A percentile compares a stretch with the other conserved stretches of the same genome.
Evolutionary conservation across 164 flowering plant genomes (phyloP).

Genomic region (Tinospora cordifolia): DNA sequence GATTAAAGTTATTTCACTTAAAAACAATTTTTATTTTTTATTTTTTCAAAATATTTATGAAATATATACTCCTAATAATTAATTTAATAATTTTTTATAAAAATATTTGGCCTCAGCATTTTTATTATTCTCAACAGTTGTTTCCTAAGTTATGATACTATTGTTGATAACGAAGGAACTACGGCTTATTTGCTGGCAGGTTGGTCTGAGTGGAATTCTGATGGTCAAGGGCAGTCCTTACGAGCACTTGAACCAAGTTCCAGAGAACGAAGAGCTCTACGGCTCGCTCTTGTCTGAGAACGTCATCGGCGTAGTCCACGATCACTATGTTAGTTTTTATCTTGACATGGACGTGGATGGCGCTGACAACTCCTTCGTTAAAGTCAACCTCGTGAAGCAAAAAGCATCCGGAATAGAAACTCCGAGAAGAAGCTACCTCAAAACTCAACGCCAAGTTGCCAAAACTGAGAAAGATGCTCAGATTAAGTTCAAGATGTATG

Average conservation of each 20-base stretch:
- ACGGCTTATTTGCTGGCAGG: slow-evolving; percentile 31
- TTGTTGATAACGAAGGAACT: too few relatives aligned
- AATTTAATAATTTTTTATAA: too few relatives aligned
- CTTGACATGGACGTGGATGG: slow-evolving; percentile 91
- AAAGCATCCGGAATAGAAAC: slow-evolving; percentile 42
- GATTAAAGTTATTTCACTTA: too few relatives aligned
- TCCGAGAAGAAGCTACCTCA: slow-evolving; percentile 64
- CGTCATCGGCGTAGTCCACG: slow-evolving; percentile 81
- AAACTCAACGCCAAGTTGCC: slow-evolving; percentile 41
- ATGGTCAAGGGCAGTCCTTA: slow-evolving; percentile 83
- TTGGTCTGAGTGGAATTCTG: slow-evolving; percentile 79
- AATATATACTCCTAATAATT: too few relatives aligned
- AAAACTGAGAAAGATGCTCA: slow-evolving; percentile 83
- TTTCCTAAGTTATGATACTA: too few relatives aligned
- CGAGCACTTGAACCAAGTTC: slow-evolving; percentile 49
- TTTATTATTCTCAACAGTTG: too few relatives aligned
- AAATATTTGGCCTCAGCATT: too few relatives aligned
- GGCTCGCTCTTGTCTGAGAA: slow-evolving; percentile 83
- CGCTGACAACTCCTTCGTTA: slow-evolving; percentile 70
- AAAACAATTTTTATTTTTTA: too few relatives aligned
- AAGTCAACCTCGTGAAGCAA: slow-evolving; percentile 51
- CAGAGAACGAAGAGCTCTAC: slow-evolving; percentile 36
- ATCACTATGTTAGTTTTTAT: slow-evolving; percentile 73
- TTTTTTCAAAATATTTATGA: too few relatives aligned
- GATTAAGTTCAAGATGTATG: slow-evolving; percentile 57